A percentile compares a stretch with the other conserved stretches of the same genome.
Evolutionary conservation across 2,329 filamentous ascomycete genomes (phyloP).

Genomic region (Alternaria conjuncta): DNA sequence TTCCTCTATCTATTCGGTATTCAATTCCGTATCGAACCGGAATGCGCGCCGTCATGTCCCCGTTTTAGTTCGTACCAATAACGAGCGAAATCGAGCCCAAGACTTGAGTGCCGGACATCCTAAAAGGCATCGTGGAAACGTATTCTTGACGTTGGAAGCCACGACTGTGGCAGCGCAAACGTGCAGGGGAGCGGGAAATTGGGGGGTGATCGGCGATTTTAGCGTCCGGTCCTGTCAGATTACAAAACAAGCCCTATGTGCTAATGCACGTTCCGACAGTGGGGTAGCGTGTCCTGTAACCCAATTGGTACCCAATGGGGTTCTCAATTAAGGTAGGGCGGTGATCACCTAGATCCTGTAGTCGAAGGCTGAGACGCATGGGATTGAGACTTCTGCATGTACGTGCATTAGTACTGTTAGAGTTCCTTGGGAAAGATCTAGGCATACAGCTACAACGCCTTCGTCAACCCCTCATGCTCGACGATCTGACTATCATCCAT

Average conservation of each 20-base stretch:
- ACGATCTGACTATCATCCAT: conserved; percentile 29
- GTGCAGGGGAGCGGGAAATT: not conserved
- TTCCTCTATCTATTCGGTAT: not conserved
- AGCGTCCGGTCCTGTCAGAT: not conserved
- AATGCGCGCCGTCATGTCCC: not conserved
- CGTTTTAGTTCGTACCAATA: not conserved
- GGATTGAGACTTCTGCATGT: not conserved
- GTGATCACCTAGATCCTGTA: not conserved
- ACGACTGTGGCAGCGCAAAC: not conserved
- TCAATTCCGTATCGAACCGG: not conserved
- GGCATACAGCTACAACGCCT: conserved; percentile 15
- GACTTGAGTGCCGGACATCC: not conserved
- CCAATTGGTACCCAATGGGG: not conserved
- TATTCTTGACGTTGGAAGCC: not conserved
- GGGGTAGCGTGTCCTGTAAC: not conserved
- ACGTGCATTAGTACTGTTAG: not conserved
- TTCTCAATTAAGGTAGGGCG: not conserved
- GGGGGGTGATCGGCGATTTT: not conserved
- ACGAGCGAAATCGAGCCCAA: not conserved
- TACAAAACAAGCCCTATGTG: not conserved
- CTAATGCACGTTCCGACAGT: not conserved
- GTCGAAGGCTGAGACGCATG: not conserved
- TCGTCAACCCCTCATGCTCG: conserved; percentile 30
- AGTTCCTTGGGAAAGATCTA: not conserved
- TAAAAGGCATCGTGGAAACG: not conserved